A percentile compares a stretch with the other conserved stretches of the same genome.
Conservation (phyloP, 139 green algal genomes). For the Volvox reticuliferus region DNA sequence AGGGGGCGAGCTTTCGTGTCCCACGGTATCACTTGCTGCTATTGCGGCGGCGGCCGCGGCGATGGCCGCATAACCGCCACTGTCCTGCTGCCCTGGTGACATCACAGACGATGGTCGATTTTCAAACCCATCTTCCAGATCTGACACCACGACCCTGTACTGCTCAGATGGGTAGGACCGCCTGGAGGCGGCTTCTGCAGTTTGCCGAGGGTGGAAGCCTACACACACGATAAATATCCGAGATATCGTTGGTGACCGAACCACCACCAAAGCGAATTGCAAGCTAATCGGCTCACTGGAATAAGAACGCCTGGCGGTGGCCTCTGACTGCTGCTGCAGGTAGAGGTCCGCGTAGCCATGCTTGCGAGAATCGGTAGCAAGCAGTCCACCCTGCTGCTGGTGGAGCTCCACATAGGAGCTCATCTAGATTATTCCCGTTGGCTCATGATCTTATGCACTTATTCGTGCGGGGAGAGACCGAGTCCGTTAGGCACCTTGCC, state of each 20-base stretch:
- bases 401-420: conserved; percentile 40
- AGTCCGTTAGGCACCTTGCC: too few relatives aligned
- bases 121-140: not conserved
- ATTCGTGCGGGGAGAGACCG: not conserved
- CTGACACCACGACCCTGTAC: not conserved
- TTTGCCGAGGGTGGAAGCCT: not conserved
- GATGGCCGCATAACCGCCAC: conserved; percentile 6
- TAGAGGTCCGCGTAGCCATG: conserved; percentile 4
- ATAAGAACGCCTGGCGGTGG: not conserved
- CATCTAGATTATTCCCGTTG: conserved; percentile 1
- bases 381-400: conserved; percentile 12
- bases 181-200: not conserved
- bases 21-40: not conserved
- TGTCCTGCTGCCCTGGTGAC: not conserved
- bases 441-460: not conserved
- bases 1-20: too few relatives aligned
- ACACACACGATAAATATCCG: too few relatives aligned
- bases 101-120: not conserved
- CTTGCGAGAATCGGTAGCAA: not conserved
- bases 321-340: conserved; percentile 22
- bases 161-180: not conserved
- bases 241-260: too few relatives aligned
- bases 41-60: not conserved
- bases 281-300: not conserved
- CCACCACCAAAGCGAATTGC: not conserved